These are phyloP conservation scores for Spathaspora sp. DNA, from an alignment of 805 yeast species.

Conservation along the genomic window DNA sequence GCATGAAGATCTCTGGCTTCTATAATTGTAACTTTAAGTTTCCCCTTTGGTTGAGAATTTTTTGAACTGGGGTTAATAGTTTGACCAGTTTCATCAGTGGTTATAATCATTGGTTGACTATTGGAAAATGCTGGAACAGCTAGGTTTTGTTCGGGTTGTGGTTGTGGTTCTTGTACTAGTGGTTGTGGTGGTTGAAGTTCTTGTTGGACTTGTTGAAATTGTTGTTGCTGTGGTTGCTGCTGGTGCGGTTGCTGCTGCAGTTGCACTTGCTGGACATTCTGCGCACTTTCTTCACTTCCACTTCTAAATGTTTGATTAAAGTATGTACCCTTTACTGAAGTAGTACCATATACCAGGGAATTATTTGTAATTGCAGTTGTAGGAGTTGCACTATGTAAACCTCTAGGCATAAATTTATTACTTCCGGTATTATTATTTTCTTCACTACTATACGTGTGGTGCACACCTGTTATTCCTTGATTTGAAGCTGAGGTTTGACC, in stretches of 20 bases:
- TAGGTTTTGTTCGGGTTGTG: constrained; percentile 1
- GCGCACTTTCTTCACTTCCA: neutral
- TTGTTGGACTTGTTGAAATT: constrained; percentile 3
- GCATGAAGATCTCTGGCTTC: constrained; percentile 68
- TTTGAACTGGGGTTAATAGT: constrained; percentile 20
- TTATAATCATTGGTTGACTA: constrained; percentile 27
- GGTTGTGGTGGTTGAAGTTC: constrained; percentile 6
- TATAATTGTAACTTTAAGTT: constrained; percentile 71
- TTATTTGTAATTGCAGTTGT: constrained; percentile 66
- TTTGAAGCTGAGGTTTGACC: neutral
- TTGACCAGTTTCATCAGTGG: constrained; percentile 40
- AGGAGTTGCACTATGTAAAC: constrained; percentile 44
- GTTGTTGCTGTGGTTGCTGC: constrained; percentile 6
- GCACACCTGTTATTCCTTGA: neutral
- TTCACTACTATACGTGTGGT: neutral
- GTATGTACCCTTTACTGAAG: constrained; percentile 18
- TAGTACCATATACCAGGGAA: constrained; percentile 68
- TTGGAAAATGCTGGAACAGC: constrained; percentile 1
- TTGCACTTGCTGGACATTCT: neutral
- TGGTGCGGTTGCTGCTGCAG: neutral
- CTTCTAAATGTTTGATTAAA: constrained; percentile 21
- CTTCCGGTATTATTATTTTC: neutral
- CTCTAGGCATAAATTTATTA: constrained; percentile 32
- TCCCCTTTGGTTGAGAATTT: constrained; percentile 65
- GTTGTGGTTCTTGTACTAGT: constrained; percentile 1